Base-by-base conservation (phyloP, 129 eudicot genomes). In the Centaurea solstitialis region DNA sequence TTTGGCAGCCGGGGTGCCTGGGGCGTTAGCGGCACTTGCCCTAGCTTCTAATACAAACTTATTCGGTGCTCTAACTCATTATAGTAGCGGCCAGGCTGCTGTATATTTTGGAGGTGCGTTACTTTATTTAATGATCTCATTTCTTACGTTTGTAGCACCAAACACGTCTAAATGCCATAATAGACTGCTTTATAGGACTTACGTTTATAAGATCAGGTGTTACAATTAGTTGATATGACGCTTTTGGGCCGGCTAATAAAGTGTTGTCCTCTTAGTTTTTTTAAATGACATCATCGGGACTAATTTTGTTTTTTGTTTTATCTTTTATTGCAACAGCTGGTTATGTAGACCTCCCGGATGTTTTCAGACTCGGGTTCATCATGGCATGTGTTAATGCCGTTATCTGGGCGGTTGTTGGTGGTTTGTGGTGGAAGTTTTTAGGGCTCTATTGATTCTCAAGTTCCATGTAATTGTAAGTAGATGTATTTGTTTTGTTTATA, bases 31-130 rank as follows among this genome's bases (percentile, higher is more conserved):
- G 9, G 93, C 99, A 4, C 75, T 95, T 77, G 94, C 87, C 6
- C 80, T 95, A 83, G 97, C 89, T 43, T 93, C 81, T 74, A 95
- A 93, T 43, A 90, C 99, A 8, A 95, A 90, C 90, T 90, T 95
- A 73, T 95, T 95, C 74, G 98, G 97, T 11, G 93, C 97, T 6
- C 33, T 95, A 41, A 87, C 97, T 6, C 99, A 95, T 89, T 95
- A 95, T 59, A 91, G 99, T 76, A 95, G 99, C 73, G 99, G 98
- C 10, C 98, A 92, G 76, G 94, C 99, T 74, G 99, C 97, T 13
- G 97, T 95, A 12, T 95, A 92, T 80, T 95, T 85, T 80, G 98
- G 99, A 86, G 97, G 99, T 92, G 74, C 39, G 79, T 61, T 67
- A 66, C 9, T 59, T 83, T 20, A 77, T 62, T 8, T 45, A 7